Base-by-base conservation (phyloP, 371 early-diverging fungal genomes). In the Mortierella sp. region DNA sequence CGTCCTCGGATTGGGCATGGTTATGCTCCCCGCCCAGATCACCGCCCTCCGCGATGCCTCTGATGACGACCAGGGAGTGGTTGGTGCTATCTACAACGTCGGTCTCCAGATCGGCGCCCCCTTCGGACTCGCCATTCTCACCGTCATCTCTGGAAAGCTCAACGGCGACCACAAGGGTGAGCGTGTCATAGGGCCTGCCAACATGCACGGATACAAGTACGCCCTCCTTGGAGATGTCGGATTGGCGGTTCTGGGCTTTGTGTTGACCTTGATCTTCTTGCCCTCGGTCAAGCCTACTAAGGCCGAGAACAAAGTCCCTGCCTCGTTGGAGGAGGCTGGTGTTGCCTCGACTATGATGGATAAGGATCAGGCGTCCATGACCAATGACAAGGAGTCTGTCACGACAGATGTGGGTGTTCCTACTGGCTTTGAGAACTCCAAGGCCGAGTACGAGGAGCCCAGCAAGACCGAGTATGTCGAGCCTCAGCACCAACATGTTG, bases 91-190 rank as follows among this genome's bases (percentile, higher is more conserved):
- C 28, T 86, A 86, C 73, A 86, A 82, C 26, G 82, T 82, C 31
- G 86, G 82, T 13, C 80, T 86, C 19, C 86, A 86, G 82, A 82
- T 86, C 14, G 86, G 86, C 21, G 79, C 79, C 5, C 86, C 86
- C 21, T 79, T 86, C 19, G 86, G 86, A 61, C 61, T 86, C 10
- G 86, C 86, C 19, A 86, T 86, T 43, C 26, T 82, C 69, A 86
- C 82, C 1, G 86, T 82, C 44, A 79, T 86, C 67, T 85, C 86
- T 67, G 86, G 82, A 73, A 81, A 78, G 26, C 69, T 81, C 40
- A 85, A 85, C 57, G 74, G 72, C 8, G 53, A 50, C 11, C 43
- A 55, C 40, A 71, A 46, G 19, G 37, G 28, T 43, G 21, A 61
- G 61, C 13, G 71, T 44, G 86, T 64, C 34, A 37, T 34, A 21